Conservation (phyloP, 2,329 filamentous ascomycete species). For the Seiridium unicorne region DNA sequence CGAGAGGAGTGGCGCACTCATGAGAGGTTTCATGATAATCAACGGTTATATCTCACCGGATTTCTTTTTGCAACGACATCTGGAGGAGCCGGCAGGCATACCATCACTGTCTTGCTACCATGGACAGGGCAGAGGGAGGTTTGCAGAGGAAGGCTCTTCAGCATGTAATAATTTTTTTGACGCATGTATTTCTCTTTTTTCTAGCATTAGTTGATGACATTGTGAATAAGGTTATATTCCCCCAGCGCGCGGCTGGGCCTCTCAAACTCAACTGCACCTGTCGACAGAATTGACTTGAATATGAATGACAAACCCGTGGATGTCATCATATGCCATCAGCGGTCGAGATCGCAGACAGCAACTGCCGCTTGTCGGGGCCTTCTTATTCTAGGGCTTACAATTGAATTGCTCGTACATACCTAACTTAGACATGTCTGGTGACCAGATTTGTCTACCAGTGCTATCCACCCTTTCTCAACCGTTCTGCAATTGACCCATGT, state of each 20-base stretch:
- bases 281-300: too few relatives aligned
- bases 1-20: not conserved
- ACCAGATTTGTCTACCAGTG: too few relatives aligned
- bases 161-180: conserved; percentile 48
- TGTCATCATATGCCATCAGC: too few relatives aligned
- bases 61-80: conserved; percentile 12
- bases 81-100: conserved; percentile 7
- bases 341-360: too few relatives aligned
- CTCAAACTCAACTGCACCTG: too few relatives aligned
- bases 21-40: conserved; percentile 29
- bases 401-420: too few relatives aligned
- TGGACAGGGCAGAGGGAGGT: conserved; percentile 18
- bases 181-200: conserved; percentile 30
- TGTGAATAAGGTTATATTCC: conserved; percentile 2
- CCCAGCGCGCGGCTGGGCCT: too few relatives aligned
- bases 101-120: conserved; percentile 28
- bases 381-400: too few relatives aligned
- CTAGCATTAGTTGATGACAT: conserved; percentile 24
- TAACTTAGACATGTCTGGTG: too few relatives aligned
- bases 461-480: not conserved
- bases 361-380: too few relatives aligned
- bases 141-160: conserved; percentile 29
- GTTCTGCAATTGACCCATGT: not conserved
- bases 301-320: too few relatives aligned
- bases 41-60: conserved; percentile 20